Base-by-base conservation (phyloP, 225 moss, liverwort and hornwort genomes). In the Pleurozium schreberi region DNA sequence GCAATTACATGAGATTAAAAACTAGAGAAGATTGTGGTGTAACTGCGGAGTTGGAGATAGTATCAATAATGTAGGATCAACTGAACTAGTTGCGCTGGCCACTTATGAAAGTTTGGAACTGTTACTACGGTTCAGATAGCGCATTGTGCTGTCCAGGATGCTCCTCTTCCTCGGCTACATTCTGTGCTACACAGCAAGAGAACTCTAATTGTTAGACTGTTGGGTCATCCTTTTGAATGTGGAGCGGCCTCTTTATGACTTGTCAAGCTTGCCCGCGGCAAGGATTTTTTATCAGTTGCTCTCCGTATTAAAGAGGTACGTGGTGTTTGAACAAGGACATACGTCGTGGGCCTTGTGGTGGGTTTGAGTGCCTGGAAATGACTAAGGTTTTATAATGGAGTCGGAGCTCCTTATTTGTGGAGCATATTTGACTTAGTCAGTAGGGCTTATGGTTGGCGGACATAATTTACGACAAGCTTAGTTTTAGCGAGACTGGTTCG, bases 141-240 rank as follows among this genome's bases (percentile, higher is more conserved):
- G 74, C 86, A 84, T 82, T 88, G 88, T 92, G 92, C 91, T 93
- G 93, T 94, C 90, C 80, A 92, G 89, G 80, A 89, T 91, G 92
- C 71, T 73, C 75, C 89, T 67, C 87, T 89, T 93, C 80, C 83
- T 85, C 57, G 88, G 89, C 76, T 83, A 87, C 81, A 76, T 78
- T 86, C 65, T 84, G 81, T 83, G 71, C 90, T 49, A 70, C 69
- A 80, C 90, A 73, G 47, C 82, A 74, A 94, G 87, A 87, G 90
- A 85, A 68, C 31, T 63, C 69, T 88, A 77, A 86, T 45, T 68
- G 82, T 81, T 43, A 76, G 74, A 59, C 77, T 70, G 53, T 82
- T 67, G 63, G 83, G 77, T 52, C 74, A 63, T 61, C 80, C 73
- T 83, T 81, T 86, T 76, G 87, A 83, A 60, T 89, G 70, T 78